Conservation (phyloP, 192 early-diverging fungal species). For the Coemansia brasiliensis region DNA sequence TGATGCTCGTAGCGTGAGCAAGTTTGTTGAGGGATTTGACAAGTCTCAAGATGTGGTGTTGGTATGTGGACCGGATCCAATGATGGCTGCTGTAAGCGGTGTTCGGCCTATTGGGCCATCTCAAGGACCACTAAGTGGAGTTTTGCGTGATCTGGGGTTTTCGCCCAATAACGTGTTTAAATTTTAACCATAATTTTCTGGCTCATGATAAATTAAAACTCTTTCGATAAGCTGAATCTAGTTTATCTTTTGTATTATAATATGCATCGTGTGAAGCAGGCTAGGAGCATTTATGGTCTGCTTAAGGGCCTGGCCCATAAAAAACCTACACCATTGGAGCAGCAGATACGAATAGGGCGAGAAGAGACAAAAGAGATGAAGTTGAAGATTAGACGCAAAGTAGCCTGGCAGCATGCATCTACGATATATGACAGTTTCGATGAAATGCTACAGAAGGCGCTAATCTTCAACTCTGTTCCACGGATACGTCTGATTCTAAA, state of each 20-base stretch:
- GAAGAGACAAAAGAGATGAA: conserved; percentile 12
- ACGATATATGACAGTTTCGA: conserved; percentile 8
- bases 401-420: conserved; percentile 27
- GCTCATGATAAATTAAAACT: too few species aligned
- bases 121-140: conserved; percentile 62
- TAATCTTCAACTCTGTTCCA: not conserved
- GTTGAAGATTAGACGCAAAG: conserved; percentile 15
- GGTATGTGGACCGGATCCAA: conserved; percentile 67
- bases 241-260: too few species aligned
- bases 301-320: not conserved
- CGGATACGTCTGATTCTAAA: conserved; percentile 16
- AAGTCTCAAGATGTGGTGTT: conserved; percentile 46
- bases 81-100: conserved; percentile 62
- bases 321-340: not conserved
- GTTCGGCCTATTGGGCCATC: conserved; percentile 46
- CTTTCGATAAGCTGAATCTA: too few species aligned
- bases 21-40: conserved; percentile 37
- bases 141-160: conserved; percentile 58
- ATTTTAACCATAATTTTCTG: conserved; percentile 40
- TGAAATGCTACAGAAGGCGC: conserved; percentile 13
- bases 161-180: conserved; percentile 60
- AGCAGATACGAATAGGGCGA: conserved; percentile 1
- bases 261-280: too few species aligned
- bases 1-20: conserved; percentile 16
- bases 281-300: not conserved